Evolutionary conservation across 352 stramenopile species (phyloP), one percentile per base, ranked within the genome.

Genomic region (Phytophthora cajani): DNA sequence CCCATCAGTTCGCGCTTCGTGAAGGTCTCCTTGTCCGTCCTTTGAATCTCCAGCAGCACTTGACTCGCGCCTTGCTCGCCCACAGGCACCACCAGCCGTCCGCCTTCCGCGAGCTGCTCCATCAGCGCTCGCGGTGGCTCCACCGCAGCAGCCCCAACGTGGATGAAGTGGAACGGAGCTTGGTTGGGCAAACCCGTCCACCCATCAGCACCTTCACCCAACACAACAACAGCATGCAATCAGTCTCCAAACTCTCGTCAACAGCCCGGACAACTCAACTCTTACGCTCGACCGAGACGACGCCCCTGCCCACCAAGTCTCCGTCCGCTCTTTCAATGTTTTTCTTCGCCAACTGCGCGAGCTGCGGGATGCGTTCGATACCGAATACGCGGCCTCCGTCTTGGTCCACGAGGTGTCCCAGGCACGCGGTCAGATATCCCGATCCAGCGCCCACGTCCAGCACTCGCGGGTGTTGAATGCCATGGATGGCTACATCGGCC

Each of bases 81-180:
- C 30, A 99, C 83, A 2, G 97, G 97, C 7, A 99, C 87, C 42
- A 99, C 84, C 62, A 99, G 89, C 3, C 92, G 75, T 5, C 97
- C 97, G 46, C 95, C 94, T 21, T 95, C 73, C 1, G 81, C 75
- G 2, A 92, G 65, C 77, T 99, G 95, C 14, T 89, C 77, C 74
- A 98, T 89, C 11, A 99, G 74, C 17, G 89, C 80, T 58, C 78
- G 68, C 0, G 97, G 97, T 17, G 98, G 87, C 42, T 84, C 82
- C 6, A 87, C 81, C 5, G 97, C 97, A 2, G 97, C 97, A 3
- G 97, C 97, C 1, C 97, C 97, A 0, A 99, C 97, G 79, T 99
- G 97, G 69, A 99, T 99, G 46, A 97, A 98, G 79, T 99, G 85
- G 68, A 98, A 99, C 9, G 97, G 97, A 32, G 80, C 92, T 61